phyloP scores from a whole-genome alignment of 2,329 filamentous ascomycete genomes.

The Fusarium duplospermum region DNA sequence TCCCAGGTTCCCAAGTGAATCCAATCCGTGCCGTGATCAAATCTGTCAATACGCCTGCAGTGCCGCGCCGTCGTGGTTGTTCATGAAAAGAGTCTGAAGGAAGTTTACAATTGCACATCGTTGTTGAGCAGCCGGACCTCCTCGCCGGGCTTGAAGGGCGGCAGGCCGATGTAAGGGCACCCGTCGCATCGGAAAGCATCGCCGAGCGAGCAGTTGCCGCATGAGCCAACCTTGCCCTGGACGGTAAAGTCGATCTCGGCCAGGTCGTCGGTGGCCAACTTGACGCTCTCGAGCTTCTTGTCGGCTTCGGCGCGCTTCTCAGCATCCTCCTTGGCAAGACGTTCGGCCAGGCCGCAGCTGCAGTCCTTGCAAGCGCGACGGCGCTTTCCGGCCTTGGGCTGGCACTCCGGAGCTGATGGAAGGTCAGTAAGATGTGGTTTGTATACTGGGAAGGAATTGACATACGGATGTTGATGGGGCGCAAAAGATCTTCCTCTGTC shows the following conservation, averaged over 20 bases:
- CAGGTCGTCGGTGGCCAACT: slow-evolving; percentile 81
- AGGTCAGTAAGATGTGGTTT: slow-evolving; percentile 17
- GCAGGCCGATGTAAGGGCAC: slow-evolving; percentile 87
- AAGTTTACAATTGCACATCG: slow-evolving; percentile 78
- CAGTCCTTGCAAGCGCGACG: slow-evolving; percentile 98
- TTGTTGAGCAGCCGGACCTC: slow-evolving; percentile 91
- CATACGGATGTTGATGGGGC: slow-evolving; percentile 84
- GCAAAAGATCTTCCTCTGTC: slow-evolving; percentile 84
- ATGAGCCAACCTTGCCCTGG: slow-evolving; percentile 95
- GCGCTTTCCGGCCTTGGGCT: slow-evolving; percentile 87
- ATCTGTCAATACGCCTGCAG: slow-evolving; percentile 40
- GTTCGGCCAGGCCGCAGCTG: slow-evolving; percentile 90
- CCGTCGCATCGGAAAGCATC: slow-evolving; percentile 85
- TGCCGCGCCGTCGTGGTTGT: slow-evolving; percentile 32
- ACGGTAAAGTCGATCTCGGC: slow-evolving; percentile 94
- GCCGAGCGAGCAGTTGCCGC: slow-evolving; percentile 92
- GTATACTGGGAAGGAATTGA: slow-evolving; percentile 41
- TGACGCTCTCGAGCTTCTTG: slow-evolving; percentile 74
- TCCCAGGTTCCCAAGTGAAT: slow-evolving; percentile 32
- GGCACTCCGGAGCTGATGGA: slow-evolving; percentile 79
- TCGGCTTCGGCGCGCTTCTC: slow-evolving; percentile 75
- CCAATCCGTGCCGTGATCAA: slow-evolving; percentile 35
- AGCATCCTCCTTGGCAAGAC: slow-evolving; percentile 86
- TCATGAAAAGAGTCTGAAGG: slow-evolving; percentile 7
- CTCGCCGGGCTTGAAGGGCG: slow-evolving; percentile 96